Evolutionary conservation across 805 yeast species (phyloP), one percentile per base, ranked within the genome.

Genomic region (Trichomonascus vanleenenianus): DNA sequence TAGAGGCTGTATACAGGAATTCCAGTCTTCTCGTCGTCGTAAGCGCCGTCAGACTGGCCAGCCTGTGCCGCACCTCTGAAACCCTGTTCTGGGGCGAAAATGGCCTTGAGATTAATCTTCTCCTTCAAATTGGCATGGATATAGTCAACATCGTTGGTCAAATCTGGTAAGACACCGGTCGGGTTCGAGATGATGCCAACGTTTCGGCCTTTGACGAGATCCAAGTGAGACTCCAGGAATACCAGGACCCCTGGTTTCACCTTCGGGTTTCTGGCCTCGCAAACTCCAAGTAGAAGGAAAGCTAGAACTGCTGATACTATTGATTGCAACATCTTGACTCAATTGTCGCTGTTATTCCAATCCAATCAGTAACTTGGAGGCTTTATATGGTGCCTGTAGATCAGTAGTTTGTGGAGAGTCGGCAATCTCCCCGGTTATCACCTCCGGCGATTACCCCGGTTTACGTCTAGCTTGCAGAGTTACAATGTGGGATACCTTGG

Each of bases 31-130:
- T 40, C 39, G 27, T 46, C 49, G 14, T 34, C 19, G 37, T 46
- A 46, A 15, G 45, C 49, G 9, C 49, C 49, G 19, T 42, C 42
- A 8, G 49, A 46, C 16, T 9, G 36, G 18, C 49, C 49, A 9
- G 49, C 49, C 27, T 46, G 49, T 27, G 42, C 46, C 14, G 44
- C 43, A 9, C 49, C 49, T 14, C 49, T 10, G 22, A 46, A 46
- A 10, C 49, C 49, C 20, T 46, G 49, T 18, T 46, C 49, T 4
- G 49, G 49, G 8, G 49, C 49, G 22, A 46, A 46, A 9, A 46
- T 46, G 30, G 49, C 49, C 16, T 30, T 42, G 8, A 46, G 36
- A 16, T 42, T 37, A n/a, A 46, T 14, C 16, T 33, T 19, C 2
- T 22, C 30, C 10, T 18, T 25, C 14, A 30, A 25, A 11, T 34